Evolutionary conservation across 2,329 filamentous ascomycete genomes (phyloP).

Genomic region (Hypoxylon sp.): DNA sequence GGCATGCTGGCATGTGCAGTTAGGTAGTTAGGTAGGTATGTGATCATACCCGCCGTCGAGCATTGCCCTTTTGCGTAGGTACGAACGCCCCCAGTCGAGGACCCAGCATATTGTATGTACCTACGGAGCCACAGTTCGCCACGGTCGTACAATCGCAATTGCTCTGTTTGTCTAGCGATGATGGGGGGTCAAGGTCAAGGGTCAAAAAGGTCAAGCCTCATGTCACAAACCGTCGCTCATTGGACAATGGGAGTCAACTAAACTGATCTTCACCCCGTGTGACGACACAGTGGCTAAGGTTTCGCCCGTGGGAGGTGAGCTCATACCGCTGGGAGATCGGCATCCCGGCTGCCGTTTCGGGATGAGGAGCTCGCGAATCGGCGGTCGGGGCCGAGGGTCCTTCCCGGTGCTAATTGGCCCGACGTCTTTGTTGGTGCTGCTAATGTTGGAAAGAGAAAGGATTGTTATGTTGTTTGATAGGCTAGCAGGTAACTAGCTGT

Average conservation of each 20-base stretch:
- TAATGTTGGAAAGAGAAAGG: no score
- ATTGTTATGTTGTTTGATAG: no score
- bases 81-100: not conserved
- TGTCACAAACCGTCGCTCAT: not conserved
- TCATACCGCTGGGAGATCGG: conserved; percentile 20
- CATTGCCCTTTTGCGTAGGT: conserved; percentile 5
- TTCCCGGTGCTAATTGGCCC: conserved; percentile 22
- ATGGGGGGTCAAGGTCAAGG: not conserved
- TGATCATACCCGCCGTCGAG: no score
- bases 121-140: conserved; percentile 21
- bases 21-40: not conserved
- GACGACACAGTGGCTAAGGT: conserved; percentile 33
- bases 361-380: conserved; percentile 1
- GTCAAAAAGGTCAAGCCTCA: conserved; percentile 15
- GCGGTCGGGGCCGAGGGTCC: conserved; percentile 9
- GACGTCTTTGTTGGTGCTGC: no score
- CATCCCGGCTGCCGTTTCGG: conserved; percentile 23
- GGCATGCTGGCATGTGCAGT: not conserved
- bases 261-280: conserved; percentile 7
- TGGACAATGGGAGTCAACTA: conserved; percentile 8
- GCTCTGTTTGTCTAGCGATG: no score
- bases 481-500: no score
- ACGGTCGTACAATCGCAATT: no score
- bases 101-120: conserved; percentile 1
- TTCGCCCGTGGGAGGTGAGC: conserved; percentile 6